Percentiles rank a stretch among this genome's conserved stretches.
Conservation (phyloP, 371 early-diverging fungal genomes). For the Mucor plumbeus region DNA sequence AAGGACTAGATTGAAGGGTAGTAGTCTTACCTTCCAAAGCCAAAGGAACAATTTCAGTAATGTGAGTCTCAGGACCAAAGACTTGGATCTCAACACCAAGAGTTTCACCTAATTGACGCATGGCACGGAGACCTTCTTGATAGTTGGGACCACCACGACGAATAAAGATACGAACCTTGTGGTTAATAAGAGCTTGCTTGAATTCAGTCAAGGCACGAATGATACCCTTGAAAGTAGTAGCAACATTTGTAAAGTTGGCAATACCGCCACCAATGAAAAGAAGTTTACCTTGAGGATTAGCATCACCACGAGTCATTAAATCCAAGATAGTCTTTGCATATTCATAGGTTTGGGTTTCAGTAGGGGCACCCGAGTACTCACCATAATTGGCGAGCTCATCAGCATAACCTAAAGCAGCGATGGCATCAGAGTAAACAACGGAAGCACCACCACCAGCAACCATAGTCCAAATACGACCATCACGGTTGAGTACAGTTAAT, state of each 20-base stretch:
- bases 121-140: slow-evolving; percentile 96
- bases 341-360: slow-evolving; percentile 97
- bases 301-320: slow-evolving; percentile 91
- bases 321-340: slow-evolving; percentile 98
- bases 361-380: slow-evolving; percentile 98
- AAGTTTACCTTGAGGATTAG: slow-evolving; percentile 90
- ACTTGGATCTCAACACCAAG: slow-evolving; percentile 94
- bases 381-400: slow-evolving; percentile 98
- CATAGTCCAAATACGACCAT: slow-evolving; percentile 98
- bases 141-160: slow-evolving; percentile 99
- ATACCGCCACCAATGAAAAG: slow-evolving; percentile 98
- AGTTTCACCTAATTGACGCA: slow-evolving; percentile 91
- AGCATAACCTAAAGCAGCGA: slow-evolving; percentile 93
- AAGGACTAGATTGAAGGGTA: slow-evolving; percentile 14
- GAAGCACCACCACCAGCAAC: slow-evolving; percentile 99
- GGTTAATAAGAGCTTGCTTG: slow-evolving; percentile 83
- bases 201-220: slow-evolving; percentile 93
- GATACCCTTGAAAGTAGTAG: slow-evolving; percentile 98
- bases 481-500: slow-evolving; percentile 93
- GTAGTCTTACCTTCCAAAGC: slow-evolving; percentile 72
- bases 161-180: slow-evolving; percentile 92
- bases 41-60: slow-evolving; percentile 96
- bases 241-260: slow-evolving; percentile 99
- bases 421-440: slow-evolving; percentile 96
- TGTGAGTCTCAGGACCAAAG: slow-evolving; percentile 97